Evolutionary conservation across 169 alveolate genomes (phyloP).

Genomic region (Babesia gibsoni): DNA sequence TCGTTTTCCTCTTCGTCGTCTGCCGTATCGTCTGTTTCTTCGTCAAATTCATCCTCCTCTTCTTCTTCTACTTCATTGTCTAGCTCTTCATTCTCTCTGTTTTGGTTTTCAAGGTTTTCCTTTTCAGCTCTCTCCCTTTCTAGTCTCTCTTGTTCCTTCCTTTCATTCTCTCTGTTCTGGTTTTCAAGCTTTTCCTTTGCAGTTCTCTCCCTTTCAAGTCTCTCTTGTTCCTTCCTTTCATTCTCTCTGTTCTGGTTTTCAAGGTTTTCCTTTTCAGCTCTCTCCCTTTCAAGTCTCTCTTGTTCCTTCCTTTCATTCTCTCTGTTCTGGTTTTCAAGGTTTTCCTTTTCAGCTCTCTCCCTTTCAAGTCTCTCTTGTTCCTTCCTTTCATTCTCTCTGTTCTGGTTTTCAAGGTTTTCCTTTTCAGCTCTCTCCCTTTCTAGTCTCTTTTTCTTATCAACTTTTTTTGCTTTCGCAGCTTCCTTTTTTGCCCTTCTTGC

Average conservation of each 20-base stretch:
- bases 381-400: too few relatives aligned
- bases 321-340: too few relatives aligned
- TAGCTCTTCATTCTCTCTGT: too few relatives aligned
- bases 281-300: too few relatives aligned
- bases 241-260: too few relatives aligned
- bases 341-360: not conserved
- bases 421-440: not conserved
- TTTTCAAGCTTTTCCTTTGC: not conserved
- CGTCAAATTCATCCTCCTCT: not conserved
- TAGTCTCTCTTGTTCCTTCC: slow-evolving; percentile 9
- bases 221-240: not conserved
- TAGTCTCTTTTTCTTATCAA: not conserved
- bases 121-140: not conserved
- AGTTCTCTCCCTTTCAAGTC: too few relatives aligned
- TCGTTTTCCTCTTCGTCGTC: slow-evolving; percentile 1
- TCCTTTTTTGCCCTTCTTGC: not conserved
- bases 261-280: too few relatives aligned
- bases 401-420: not conserved
- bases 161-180: slow-evolving; percentile 7
- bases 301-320: too few relatives aligned
- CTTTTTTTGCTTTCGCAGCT: not conserved
- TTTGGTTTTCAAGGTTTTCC: too few relatives aligned
- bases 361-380: not conserved
- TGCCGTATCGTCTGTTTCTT: slow-evolving; percentile 12
- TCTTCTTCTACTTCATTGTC: not conserved